Evolutionary conservation across 768 basidiomycete genomes (phyloP), one percentile per base, ranked within the genome.

Genomic region (Phlebiopsis gigantea): DNA sequence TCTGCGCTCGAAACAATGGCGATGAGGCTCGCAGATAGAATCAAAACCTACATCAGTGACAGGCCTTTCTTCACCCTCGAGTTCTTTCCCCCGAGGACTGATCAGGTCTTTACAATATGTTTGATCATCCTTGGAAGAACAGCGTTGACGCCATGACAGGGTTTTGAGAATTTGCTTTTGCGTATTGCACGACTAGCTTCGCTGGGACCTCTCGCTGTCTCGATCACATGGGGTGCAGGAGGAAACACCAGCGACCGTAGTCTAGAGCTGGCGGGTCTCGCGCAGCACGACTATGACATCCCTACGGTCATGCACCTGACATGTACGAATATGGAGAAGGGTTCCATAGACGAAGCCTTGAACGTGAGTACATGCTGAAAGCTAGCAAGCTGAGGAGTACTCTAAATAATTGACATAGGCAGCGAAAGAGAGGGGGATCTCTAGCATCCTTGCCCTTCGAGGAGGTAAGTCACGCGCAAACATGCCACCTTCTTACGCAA

Each of bases 201-300:
- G 5, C 76, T 98, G 14, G 73, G 83, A 31, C 93, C 94, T 5
- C 76, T 94, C 5, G 94, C 90, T 22, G 80, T 98, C 57, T 94
- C 87, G 65, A 80, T 98, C 21, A 98, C 97, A 65, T 98, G 97
- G 97, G 97, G 97, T 44, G 96, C 97, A 0, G 96, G 97, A 9
- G 96, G 97, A 1, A 84, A 85, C 6, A 98, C 96, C 0, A 92
- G 82, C 63, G 90, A 94, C 30, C 80, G 89, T 29, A 91, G 85
- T 66, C 75, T 99, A 41, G 93, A 95, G 61, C 81, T 99, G 2
- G 95, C 94, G 0, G 81, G 81, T 10, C 71, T 92, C 54, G 83
- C 83, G 1, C 90, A 93, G 68, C 73, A 76, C 17, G 82, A 85
- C 55, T 81, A 90, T 70, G 84, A 81, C 1, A 73, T 95, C 44